These are phyloP conservation scores for Amanita rubescens DNA, from an alignment of 768 basidiomycete genomes.

Conservation along the genomic window DNA sequence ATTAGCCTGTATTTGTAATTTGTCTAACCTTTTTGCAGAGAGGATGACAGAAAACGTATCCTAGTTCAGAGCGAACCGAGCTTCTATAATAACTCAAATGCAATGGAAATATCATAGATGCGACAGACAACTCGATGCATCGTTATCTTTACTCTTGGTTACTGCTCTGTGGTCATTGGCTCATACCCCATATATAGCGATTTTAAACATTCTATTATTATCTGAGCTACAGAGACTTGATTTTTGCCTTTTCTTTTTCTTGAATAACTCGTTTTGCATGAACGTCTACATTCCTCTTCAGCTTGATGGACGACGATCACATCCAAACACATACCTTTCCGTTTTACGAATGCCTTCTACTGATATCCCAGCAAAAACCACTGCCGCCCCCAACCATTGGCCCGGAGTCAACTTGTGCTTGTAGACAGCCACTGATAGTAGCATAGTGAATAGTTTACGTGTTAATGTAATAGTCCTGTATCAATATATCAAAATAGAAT, in stretches of 20 bases:
- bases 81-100: constrained; percentile 32
- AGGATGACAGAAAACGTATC: constrained; percentile 42
- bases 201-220: constrained; percentile 8
- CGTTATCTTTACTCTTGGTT: constrained; percentile 13
- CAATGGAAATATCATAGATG: constrained; percentile 41
- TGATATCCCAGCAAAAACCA: constrained; percentile 94
- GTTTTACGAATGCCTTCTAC: constrained; percentile 89
- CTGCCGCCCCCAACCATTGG: constrained; percentile 88
- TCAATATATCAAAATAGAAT: constrained; percentile 7
- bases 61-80: constrained; percentile 25
- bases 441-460: constrained; percentile 96
- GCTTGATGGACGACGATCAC: constrained; percentile 2
- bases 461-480: constrained; percentile 89
- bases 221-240: constrained; percentile 60
- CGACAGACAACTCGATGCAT: constrained; percentile 9
- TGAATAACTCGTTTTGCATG: constrained; percentile 73
- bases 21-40: constrained; percentile 19
- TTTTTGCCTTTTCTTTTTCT: constrained; percentile 78
- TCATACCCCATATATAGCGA: constrained; percentile 13
- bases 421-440: constrained; percentile 89
- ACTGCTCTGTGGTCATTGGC: constrained; percentile 20
- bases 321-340: constrained; percentile 50
- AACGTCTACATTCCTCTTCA: constrained; percentile 43
- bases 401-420: constrained; percentile 76
- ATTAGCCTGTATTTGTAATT: constrained; percentile 7